These are phyloP conservation scores for Lasiosphaeriaceae sp. DNA, from an alignment of 495 filamentous ascomycete genomes.

Conservation along the genomic window DNA sequence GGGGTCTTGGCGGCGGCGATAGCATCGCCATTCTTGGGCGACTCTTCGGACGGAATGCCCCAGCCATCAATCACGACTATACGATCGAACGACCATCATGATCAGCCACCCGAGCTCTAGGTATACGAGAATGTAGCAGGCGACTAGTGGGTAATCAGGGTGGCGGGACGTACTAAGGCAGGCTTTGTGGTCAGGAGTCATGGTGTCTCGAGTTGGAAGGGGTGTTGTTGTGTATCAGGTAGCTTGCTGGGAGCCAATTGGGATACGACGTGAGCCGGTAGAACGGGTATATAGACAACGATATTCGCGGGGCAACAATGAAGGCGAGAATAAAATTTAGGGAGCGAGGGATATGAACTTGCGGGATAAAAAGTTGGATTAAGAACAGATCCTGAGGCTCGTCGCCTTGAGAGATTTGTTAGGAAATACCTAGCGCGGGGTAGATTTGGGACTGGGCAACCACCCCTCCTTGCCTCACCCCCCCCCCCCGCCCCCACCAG, in stretches of 20 bases:
- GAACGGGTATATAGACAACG: not conserved
- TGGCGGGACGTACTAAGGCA: conserved; percentile 71
- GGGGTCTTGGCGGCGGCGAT: conserved; percentile 90
- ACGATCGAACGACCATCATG: conserved; percentile 41
- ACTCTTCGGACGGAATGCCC: conserved; percentile 79
- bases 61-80: conserved; percentile 96
- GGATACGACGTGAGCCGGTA: not conserved
- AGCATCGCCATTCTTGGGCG: conserved; percentile 83
- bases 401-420: too few relatives aligned
- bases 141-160: conserved; percentile 42
- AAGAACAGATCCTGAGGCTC: too few relatives aligned
- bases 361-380: conserved; percentile 21
- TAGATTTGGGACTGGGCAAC: too few relatives aligned
- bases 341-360: too few relatives aligned
- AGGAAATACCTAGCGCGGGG: too few relatives aligned
- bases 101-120: conserved; percentile 53
- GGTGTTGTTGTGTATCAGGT: conserved; percentile 5
- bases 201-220: conserved; percentile 17
- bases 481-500: too few relatives aligned
- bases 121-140: conserved; percentile 46
- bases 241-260: not conserved
- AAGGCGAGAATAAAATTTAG: not conserved
- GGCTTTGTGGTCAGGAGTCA: conserved; percentile 84
- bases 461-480: too few relatives aligned
- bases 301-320: not conserved